Evolutionary conservation across 2,329 filamentous ascomycete species (phyloP).

Genomic region (Apiospora pterosperma): DNA sequence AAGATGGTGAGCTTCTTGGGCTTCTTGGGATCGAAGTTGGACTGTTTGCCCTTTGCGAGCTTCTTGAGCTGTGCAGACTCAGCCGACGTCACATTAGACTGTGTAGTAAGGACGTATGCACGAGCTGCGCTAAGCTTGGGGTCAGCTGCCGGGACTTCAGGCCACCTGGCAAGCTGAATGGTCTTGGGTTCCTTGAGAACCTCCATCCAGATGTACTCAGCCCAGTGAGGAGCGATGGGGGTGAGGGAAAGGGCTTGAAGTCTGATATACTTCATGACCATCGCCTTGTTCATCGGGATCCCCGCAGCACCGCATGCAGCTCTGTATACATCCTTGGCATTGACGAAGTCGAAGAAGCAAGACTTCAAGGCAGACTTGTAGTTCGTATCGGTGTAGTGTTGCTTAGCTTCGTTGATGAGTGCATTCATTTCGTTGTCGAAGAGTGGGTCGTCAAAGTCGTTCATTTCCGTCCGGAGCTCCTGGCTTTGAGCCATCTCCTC

Average conservation of each 20-base stretch:
- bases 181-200: constrained; percentile 73
- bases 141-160: constrained; percentile 62
- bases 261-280: constrained; percentile 78
- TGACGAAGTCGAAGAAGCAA: constrained; percentile 86
- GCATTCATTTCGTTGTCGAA: constrained; percentile 93
- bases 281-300: constrained; percentile 81
- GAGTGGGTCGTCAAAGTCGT: constrained; percentile 79
- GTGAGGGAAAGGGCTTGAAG: constrained; percentile 79
- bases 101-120: constrained; percentile 72
- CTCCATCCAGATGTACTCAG: constrained; percentile 92
- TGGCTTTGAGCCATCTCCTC: constrained; percentile 77
- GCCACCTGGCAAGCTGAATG: constrained; percentile 78
- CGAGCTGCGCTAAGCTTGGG: constrained; percentile 71
- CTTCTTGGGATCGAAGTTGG: constrained; percentile 82
- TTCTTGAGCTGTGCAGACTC: constrained; percentile 83
- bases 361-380: constrained; percentile 87
- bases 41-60: constrained; percentile 87
- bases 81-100: constrained; percentile 79
- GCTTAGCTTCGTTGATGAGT: constrained; percentile 72
- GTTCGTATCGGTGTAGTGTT: constrained; percentile 75
- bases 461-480: constrained; percentile 72
- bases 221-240: constrained; percentile 88
- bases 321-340: constrained; percentile 85
- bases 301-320: constrained; percentile 74
- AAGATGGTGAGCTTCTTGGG: constrained; percentile 90